Base-by-base conservation (phyloP, 2,329 filamentous ascomycete genomes). In the Coleophoma crateriformis region DNA sequence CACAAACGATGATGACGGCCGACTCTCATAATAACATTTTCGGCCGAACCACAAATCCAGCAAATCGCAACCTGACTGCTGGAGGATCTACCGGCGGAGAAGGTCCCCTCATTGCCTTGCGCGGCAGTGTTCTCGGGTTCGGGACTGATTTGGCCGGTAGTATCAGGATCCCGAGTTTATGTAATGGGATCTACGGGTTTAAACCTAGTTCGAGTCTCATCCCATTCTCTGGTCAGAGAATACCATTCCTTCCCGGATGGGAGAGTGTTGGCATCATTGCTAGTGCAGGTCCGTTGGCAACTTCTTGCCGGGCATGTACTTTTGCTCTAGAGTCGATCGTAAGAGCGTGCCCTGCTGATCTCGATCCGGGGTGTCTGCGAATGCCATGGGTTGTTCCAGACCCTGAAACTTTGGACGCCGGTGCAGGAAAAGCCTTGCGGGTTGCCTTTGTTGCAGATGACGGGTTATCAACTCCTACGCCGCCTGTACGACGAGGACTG, bases 51-150 rank as follows among this genome's bases (percentile, higher is more conserved):
- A 53, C 81, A 81, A 51, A 45, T 32, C 45, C 51, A 0, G 63
- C 72, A 17, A 82, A 82, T 50, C 68, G 75, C 7, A 67, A 70
- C 15, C 67, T 79, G 17, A 81, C 78, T 0, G 75, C 78, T 0
- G 82, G 83, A 11, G 82, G 83, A 4, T 77, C 72, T 8, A 78
- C 77, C 0, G 82, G 83, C 13, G 83, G 83, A 12, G 81, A 85
- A 61, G 80, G 72, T 40, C 69, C 71, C 1, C 55, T 72, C 1
- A 34, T 72, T 1, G 69, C 67, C 2, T 61, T 72, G 35, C 63
- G 68, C 3, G 71, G 71, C 19, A 69, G 67, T n/a, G 51, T 68
- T 1, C 34, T 73, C 4, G 68, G 70, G 0, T 54, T 73, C 33
- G 71, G 71, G 4, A 64, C 67, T 39, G 70, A 73, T 38, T 68